Conservation (phyloP, 2,329 filamentous ascomycete species). For the Cryphonectria naterciae region DNA sequence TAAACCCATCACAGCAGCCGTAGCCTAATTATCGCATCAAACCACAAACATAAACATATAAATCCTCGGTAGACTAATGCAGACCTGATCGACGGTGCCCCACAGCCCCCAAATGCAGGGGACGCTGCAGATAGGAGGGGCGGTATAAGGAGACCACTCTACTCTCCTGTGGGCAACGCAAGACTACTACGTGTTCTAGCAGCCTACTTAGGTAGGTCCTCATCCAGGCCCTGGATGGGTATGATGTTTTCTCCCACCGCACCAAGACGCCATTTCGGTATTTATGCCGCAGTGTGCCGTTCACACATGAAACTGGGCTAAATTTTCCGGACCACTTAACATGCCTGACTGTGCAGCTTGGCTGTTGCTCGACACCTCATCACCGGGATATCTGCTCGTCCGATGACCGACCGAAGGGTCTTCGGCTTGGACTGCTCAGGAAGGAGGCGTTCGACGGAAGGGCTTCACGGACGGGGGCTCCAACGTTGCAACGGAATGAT, state of each 20-base stretch:
- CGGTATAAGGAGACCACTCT: background rate
- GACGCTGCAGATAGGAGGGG: background rate
- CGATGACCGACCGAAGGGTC: slow-evolving; percentile 8
- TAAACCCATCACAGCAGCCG: background rate
- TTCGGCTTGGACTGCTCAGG: slow-evolving; percentile 5
- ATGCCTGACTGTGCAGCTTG: background rate
- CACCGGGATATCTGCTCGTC: background rate
- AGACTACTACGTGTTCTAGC: slow-evolving; percentile 1
- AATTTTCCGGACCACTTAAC: background rate
- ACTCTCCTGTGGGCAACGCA: background rate
- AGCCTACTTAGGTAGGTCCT: slow-evolving; percentile 11
- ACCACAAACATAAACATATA: background rate
- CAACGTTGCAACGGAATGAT: background rate
- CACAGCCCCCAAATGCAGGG: slow-evolving; percentile 7
- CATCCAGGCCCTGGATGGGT: background rate
- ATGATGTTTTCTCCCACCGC: background rate
- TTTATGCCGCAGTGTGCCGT: background rate
- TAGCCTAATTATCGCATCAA: background rate
- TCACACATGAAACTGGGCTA: background rate
- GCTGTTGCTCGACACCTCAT: slow-evolving; percentile 2
- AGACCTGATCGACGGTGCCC: slow-evolving; percentile 9
- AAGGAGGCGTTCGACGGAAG: background rate
- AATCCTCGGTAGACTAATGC: slow-evolving; percentile 4
- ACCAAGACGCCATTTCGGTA: background rate
- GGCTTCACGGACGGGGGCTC: background rate